Percentiles rank a stretch among this genome's conserved stretches.
Evolutionary conservation across 208 protist genomes (phyloP).

Genomic region (Wallacemonas sp.): DNA sequence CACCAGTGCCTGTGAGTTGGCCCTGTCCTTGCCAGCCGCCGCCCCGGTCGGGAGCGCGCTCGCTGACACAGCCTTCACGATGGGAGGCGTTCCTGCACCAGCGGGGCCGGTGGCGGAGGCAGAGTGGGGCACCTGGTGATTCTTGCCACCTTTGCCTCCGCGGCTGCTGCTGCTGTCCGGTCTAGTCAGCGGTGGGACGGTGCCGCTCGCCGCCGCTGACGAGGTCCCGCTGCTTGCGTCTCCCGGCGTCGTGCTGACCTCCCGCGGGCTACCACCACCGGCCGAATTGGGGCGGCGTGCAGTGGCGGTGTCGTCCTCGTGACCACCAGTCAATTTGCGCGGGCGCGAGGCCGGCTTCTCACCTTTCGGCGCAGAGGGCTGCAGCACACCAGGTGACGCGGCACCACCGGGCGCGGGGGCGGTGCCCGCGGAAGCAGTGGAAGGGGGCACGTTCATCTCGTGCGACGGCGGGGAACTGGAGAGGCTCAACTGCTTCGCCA

Average conservation of each 20-base stretch:
- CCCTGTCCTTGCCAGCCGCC: not conserved
- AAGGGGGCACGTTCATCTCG: no score
- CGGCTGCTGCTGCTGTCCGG: not conserved
- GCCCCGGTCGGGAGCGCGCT: not conserved
- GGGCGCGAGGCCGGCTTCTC: constrained; percentile 37
- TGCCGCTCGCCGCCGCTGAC: not conserved
- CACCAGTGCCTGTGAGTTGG: not conserved
- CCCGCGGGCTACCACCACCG: no score
- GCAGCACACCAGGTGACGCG: constrained; percentile 15
- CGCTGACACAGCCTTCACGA: not conserved
- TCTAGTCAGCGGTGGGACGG: not conserved
- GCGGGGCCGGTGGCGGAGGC: no score
- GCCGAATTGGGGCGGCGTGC: not conserved
- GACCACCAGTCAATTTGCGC: constrained; percentile 35
- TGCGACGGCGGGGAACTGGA: not conserved
- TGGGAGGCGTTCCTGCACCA: no score
- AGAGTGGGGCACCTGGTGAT: no score
- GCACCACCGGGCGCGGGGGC: not conserved
- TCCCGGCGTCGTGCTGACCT: no score
- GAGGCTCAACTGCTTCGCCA: not conserved
- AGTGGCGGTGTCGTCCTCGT: constrained; percentile 15
- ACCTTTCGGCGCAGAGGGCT: constrained; percentile 46
- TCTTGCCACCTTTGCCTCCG: not conserved
- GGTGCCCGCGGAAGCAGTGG: no score
- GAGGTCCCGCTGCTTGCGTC: no score